Percentiles rank a stretch among this genome's conserved stretches.
Evolutionary conservation across 371 early-diverging fungal genomes (phyloP).

Genomic region (Haplosporangium sp.): DNA sequence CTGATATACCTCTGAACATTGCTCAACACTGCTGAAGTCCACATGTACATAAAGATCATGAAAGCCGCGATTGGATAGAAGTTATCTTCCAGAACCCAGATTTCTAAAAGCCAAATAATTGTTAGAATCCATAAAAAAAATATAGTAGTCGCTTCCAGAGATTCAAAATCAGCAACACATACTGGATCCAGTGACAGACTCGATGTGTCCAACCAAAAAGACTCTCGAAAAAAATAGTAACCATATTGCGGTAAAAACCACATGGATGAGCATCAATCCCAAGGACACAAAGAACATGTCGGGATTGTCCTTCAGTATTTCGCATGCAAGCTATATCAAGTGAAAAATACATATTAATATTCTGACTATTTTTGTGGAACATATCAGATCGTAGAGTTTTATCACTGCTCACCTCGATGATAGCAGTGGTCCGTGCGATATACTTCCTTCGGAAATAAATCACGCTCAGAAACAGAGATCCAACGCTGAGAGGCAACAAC

Average conservation of each 20-base stretch:
- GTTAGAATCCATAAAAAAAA: background rate
- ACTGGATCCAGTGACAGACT: conserved; percentile 24
- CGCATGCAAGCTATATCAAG: conserved; percentile 74
- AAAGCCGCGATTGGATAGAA: conserved; percentile 64
- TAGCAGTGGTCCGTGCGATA: conserved; percentile 45
- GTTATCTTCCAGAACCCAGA: conserved; percentile 68
- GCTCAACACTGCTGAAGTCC: conserved; percentile 77
- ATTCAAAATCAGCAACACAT: background rate
- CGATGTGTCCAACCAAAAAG: conserved; percentile 70
- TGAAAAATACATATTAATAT: background rate
- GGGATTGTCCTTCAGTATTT: conserved; percentile 79
- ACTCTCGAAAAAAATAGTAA: conserved; percentile 73
- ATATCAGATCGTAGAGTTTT: no score
- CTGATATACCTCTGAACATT: conserved; percentile 72
- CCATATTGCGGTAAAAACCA: conserved; percentile 76
- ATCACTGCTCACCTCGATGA: conserved; percentile 41
- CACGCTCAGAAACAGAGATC: conserved; percentile 42
- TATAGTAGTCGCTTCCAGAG: background rate
- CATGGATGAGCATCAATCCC: conserved; percentile 64
- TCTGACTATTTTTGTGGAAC: background rate
- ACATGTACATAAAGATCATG: conserved; percentile 79
- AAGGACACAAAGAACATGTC: conserved; percentile 73
- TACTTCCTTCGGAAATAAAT: conserved; percentile 45
- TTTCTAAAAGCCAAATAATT: conserved; percentile 11
- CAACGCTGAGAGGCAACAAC: conserved; percentile 64